Evolutionary conservation across 305 asterid genomes (phyloP).

Genomic region (Fraxinus greggii): DNA sequence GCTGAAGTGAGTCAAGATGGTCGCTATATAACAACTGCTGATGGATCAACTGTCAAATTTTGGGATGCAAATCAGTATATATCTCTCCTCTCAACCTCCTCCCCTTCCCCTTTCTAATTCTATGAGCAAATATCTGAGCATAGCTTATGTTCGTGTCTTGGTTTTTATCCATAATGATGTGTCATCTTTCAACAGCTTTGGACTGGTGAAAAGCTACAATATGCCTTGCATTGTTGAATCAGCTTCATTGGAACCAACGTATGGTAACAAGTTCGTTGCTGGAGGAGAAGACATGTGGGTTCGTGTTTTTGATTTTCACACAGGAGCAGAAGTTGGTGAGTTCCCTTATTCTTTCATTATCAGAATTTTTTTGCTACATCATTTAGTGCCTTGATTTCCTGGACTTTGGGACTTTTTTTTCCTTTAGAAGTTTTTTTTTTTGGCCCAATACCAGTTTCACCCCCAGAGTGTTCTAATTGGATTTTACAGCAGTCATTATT

Average conservation of each 20-base stretch:
- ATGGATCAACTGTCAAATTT: conserved; percentile 81
- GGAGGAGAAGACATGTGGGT: conserved; percentile 99
- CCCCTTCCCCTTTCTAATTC: not conserved
- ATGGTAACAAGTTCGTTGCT: conserved; percentile 82
- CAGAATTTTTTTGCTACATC: not conserved
- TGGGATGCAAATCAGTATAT: conserved; percentile 98
- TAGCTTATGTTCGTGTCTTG: not conserved
- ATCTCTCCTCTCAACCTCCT: not conserved
- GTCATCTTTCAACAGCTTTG: conserved; percentile 56
- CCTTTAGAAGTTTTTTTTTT: not conserved
- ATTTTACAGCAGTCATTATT: not conserved
- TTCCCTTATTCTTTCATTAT: not conserved
- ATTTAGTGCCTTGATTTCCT: not conserved
- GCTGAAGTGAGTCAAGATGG: conserved; percentile 98
- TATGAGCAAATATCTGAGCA: not conserved
- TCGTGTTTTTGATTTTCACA: conserved; percentile 79
- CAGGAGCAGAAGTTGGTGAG: conserved; percentile 84
- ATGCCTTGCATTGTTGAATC: conserved; percentile 93
- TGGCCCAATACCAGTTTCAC: not conserved
- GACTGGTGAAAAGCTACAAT: conserved; percentile 78
- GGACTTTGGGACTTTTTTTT: not conserved
- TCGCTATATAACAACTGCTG: conserved; percentile 88
- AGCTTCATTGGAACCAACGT: conserved; percentile 91
- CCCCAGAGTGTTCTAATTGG: not conserved
- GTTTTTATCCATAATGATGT: conserved; percentile 7